Evolutionary conservation across 2,329 filamentous ascomycete species (phyloP), one percentile per base, ranked within the genome.

Genomic region (Colletotrichum higginsianum): DNA sequence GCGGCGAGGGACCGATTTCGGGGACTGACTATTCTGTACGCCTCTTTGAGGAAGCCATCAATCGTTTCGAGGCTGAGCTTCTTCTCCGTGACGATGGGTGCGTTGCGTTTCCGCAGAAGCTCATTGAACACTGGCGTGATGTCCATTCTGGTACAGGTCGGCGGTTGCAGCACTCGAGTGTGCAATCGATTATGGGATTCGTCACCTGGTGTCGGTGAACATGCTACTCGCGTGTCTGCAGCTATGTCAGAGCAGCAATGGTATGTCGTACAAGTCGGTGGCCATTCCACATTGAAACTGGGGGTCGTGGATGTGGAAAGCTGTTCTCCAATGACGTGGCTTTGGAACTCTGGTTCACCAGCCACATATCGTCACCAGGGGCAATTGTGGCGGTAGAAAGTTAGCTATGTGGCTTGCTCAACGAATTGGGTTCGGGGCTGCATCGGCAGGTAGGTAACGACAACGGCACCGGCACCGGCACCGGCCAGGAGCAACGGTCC

Each of bases 11-110:
- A 2, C 35, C 8, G 35, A 9, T 38, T 38, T 12, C 2, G 75
- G 76, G 74, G 61, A 81, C 88, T 78, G 85, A 97, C 95, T 81
- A 98, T 98, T 80, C 93, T 90, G 83, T 97, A 96, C 64, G 96
- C 96, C 83, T 98, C 96, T 79, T 96, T 95, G 44, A 98, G 86
- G 80, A 98, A 99, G 77, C 93, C 93, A 80, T 98, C 94, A 61
- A 96, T 88, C 76, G 82, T 87, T 75, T 88, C 84, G 60, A 86
- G 76, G 67, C 80, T 84, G 74, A 86, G 86, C 74, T 78, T 77
- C 56, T 77, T 77, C 47, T 73, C 76, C 64, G 78, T 83, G 15
- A 87, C 85, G 9, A 86, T 82, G 38, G 84, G 83, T 55, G 87
- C 87, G 81, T 89, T 83, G 73, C 89, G 89, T 76, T 86, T 83